A percentile compares a stretch with the other conserved stretches of the same genome.
phyloP scores from a whole-genome alignment of 2,329 filamentous ascomycete genomes.

The Botrytis paeoniae region DNA sequence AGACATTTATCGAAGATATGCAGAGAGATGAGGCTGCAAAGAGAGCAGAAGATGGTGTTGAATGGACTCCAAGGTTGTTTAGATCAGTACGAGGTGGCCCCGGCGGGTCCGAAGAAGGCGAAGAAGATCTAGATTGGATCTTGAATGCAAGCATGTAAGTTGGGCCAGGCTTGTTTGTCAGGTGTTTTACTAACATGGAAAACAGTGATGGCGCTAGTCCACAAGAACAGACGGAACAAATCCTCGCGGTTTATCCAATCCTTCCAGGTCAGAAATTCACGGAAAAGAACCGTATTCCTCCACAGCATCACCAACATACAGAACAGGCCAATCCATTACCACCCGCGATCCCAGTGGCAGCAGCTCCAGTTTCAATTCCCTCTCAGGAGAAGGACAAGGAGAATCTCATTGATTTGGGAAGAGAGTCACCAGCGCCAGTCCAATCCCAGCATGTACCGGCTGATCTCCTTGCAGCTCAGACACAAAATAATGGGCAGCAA shows the following conservation, averaged over 20 bases:
- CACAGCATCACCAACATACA: conserved; percentile 36
- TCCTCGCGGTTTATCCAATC: conserved; percentile 82
- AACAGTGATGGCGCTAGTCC: conserved; percentile 61
- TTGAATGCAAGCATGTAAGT: conserved; percentile 80
- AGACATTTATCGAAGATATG: conserved; percentile 90
- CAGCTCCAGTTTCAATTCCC: conserved; percentile 12
- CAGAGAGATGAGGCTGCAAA: conserved; percentile 86
- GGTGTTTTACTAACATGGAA: conserved; percentile 21
- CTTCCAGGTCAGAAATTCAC: conserved; percentile 68
- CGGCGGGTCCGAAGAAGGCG: conserved; percentile 70
- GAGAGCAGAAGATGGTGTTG: conserved; percentile 71
- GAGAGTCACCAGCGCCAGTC: conserved; percentile 31
- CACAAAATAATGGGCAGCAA: conserved; percentile 29
- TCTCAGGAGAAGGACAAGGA: conserved; percentile 31
- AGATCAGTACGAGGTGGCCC: conserved; percentile 68
- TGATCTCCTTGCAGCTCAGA: conserved; percentile 32
- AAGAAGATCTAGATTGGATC: conserved; percentile 93
- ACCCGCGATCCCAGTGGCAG: conserved; percentile 14
- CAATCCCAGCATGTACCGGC: conserved; percentile 23
- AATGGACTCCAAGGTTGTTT: conserved; percentile 89
- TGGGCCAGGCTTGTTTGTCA: background rate
- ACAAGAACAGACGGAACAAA: conserved; percentile 72
- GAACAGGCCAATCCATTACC: conserved; percentile 22
- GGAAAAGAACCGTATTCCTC: conserved; percentile 55
- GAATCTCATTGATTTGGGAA: conserved; percentile 58